These are phyloP conservation scores for Metschnikowia proteae DNA, from an alignment of 805 yeast genomes.

Conservation along the genomic window DNA sequence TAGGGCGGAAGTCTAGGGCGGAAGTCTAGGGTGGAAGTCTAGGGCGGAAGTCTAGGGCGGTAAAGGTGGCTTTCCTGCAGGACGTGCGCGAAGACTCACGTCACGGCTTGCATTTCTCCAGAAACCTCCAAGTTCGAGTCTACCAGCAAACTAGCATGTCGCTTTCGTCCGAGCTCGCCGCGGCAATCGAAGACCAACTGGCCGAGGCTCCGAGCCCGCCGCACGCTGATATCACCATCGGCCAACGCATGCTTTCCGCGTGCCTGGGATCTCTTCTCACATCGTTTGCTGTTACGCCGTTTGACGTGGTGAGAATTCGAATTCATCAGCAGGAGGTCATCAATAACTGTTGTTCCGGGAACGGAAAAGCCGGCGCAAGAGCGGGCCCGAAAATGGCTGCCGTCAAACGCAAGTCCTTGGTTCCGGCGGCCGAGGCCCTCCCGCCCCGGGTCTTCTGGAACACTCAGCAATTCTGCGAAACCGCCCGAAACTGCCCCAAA, in stretches of 20 bases:
- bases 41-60: no score
- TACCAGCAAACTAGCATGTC: conserved; percentile 23
- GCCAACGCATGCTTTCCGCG: conserved; percentile 74
- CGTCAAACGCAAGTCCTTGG: no score
- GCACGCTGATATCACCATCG: conserved; percentile 38
- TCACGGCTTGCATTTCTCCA: neutral
- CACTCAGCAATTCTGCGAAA: conserved; percentile 34
- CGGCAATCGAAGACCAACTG: conserved; percentile 34
- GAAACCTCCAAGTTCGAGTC: neutral
- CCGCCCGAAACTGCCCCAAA: conserved; percentile 39
- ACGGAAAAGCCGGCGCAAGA: neutral
- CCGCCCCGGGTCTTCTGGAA: conserved; percentile 30
- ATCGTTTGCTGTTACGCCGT: conserved; percentile 71
- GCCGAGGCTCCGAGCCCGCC: conserved; percentile 1
- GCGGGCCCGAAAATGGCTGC: no score
- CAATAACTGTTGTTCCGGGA: conserved; percentile 8
- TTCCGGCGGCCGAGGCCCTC: neutral
- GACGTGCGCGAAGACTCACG: conserved; percentile 1
- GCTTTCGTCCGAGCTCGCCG: conserved; percentile 38
- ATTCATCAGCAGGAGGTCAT: conserved; percentile 73
- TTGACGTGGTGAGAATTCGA: conserved; percentile 75
- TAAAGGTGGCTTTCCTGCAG: neutral
- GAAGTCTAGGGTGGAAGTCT: no score
- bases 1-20: no score
- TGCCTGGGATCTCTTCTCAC: conserved; percentile 72